Conservation (phyloP, 2,329 filamentous ascomycete species). For the Fusarium vanettenii region DNA sequence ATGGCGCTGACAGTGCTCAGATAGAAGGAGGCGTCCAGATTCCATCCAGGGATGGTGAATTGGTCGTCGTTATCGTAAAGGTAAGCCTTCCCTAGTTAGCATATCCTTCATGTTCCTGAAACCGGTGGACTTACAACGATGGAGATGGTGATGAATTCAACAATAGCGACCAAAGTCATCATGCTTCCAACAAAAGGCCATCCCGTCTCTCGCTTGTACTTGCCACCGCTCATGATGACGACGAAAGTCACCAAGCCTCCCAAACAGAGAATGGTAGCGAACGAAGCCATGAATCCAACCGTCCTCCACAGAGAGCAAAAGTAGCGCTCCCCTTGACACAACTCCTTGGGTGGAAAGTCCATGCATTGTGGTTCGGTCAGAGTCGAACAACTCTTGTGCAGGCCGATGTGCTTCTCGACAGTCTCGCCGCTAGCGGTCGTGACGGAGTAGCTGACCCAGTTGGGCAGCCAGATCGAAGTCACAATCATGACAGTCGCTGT, state of each 20-base stretch:
- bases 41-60: constrained; percentile 84
- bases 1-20: constrained; percentile 70
- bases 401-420: constrained; percentile 74
- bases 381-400: constrained; percentile 84
- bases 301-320: constrained; percentile 96
- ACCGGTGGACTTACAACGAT: constrained; percentile 75
- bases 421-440: constrained; percentile 59
- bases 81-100: constrained; percentile 70
- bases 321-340: constrained; percentile 64
- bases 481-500: constrained; percentile 78
- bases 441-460: constrained; percentile 76
- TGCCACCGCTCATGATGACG: constrained; percentile 81
- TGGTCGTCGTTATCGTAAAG: constrained; percentile 85
- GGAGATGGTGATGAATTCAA: constrained; percentile 81
- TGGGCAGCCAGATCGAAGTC: constrained; percentile 73
- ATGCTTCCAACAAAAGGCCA: constrained; percentile 82
- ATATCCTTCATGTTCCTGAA: background rate
- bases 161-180: constrained; percentile 71
- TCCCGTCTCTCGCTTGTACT: constrained; percentile 81
- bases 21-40: constrained; percentile 82
- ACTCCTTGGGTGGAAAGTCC: constrained; percentile 47
- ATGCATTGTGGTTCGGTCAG: constrained; percentile 71
- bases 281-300: constrained; percentile 87
- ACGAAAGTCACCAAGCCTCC: constrained; percentile 83
- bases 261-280: constrained; percentile 84